Conservation (phyloP, 768 basidiomycete genomes). For the Gyrodon lividus region DNA sequence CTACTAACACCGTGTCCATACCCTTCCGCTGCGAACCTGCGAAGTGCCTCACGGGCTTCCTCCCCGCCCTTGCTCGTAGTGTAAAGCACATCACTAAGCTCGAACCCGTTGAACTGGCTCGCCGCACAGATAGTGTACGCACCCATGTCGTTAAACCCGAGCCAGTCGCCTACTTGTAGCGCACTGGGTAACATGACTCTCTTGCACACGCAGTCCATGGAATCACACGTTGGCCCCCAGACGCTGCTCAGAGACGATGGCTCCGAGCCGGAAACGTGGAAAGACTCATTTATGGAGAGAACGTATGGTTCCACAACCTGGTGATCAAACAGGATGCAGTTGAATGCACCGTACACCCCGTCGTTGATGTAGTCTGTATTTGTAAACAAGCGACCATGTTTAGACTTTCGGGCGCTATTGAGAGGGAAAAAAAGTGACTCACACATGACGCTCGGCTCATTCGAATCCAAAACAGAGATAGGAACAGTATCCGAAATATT, state of each 20-base stretch:
- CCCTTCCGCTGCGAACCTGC: constrained; percentile 45
- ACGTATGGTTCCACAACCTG: constrained; percentile 86
- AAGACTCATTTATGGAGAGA: constrained; percentile 65
- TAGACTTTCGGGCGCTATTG: constrained; percentile 1
- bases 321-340: constrained; percentile 97
- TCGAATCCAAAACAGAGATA: constrained; percentile 25
- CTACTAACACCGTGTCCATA: constrained; percentile 32
- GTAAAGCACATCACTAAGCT: constrained; percentile 76
- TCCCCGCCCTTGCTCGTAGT: constrained; percentile 59
- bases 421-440: constrained; percentile 39
- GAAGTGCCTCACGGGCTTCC: constrained; percentile 54
- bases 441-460: constrained; percentile 82
- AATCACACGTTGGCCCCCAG: constrained; percentile 99
- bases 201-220: constrained; percentile 87
- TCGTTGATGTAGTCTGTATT: constrained; percentile 95
- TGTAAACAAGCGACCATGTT: not conserved
- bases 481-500: constrained; percentile 21
- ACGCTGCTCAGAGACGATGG: constrained; percentile 62
- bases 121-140: constrained; percentile 99
- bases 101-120: constrained; percentile 92
- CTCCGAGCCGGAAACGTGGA: constrained; percentile 40
- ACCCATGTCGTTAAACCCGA: constrained; percentile 97
- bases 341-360: constrained; percentile 96
- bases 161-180: constrained; percentile 93
- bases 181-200: constrained; percentile 59